phyloP scores from a whole-genome alignment of 2,329 filamentous ascomycete genomes.

The Xylaria sp. region DNA sequence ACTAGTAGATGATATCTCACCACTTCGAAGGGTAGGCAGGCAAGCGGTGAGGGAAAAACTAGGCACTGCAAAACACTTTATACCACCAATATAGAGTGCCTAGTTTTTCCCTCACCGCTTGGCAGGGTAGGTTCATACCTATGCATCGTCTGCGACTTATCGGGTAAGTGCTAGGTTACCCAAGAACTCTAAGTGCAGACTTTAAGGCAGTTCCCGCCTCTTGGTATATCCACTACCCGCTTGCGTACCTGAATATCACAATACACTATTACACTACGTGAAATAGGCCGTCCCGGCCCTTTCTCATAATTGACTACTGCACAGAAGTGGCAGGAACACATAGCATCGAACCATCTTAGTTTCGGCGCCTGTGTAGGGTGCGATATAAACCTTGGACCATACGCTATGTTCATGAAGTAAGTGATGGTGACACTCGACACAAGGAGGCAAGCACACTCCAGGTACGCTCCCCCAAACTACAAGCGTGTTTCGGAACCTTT shows the following conservation, averaged over 20 bases:
- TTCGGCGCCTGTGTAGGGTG: background rate
- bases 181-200: background rate
- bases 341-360: background rate
- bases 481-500: slow-evolving; percentile 31
- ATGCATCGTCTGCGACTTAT: background rate
- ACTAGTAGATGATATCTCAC: background rate
- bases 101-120: too few relatives aligned
- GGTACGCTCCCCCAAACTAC: background rate
- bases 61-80: too few relatives aligned
- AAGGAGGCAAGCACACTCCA: slow-evolving; percentile 9
- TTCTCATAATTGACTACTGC: background rate
- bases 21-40: too few relatives aligned
- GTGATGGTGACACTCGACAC: background rate
- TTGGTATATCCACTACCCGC: background rate
- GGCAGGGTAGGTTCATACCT: background rate
- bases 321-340: background rate
- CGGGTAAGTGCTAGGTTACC: background rate
- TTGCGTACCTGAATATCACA: background rate
- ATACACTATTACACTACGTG: background rate
- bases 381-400: background rate
- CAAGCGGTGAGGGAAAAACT: too few relatives aligned
- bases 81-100: too few relatives aligned
- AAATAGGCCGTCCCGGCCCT: background rate
- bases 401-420: background rate
- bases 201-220: too few relatives aligned